phyloP scores from a whole-genome alignment of 1,284 basidiomycete genomes.

The Irpex sp. region DNA sequence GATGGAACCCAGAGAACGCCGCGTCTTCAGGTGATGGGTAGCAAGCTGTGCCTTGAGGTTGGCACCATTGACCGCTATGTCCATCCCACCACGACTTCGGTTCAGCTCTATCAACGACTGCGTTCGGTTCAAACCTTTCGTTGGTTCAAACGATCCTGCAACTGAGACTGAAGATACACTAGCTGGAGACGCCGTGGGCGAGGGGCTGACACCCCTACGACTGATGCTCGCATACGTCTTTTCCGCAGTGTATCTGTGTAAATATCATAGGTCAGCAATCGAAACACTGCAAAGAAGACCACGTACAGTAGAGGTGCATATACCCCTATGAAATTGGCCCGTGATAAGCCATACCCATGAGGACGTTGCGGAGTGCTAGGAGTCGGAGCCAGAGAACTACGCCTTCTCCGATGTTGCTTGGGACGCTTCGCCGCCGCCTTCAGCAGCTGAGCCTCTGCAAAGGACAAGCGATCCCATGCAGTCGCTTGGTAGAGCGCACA shows the following conservation, averaged over 20 bases:
- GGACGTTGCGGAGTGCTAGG: not conserved
- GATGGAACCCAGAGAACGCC: not conserved
- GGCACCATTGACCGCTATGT: slow-evolving; percentile 2
- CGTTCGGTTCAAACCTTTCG: not conserved
- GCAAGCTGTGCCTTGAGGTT: not conserved
- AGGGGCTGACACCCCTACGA: not conserved
- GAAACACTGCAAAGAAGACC: not conserved
- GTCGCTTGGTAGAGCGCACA: not conserved
- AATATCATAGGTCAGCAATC: not conserved
- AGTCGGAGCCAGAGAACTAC: not conserved
- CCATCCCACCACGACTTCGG: slow-evolving; percentile 4
- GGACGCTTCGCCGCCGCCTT: not conserved
- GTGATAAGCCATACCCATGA: not conserved
- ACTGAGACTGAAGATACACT: not conserved
- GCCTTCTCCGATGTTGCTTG: not conserved
- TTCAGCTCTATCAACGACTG: slow-evolving; percentile 2
- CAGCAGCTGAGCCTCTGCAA: not conserved
- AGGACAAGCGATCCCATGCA: not conserved
- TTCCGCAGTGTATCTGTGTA: not conserved
- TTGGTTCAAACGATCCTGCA: not conserved
- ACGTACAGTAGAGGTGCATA: not conserved
- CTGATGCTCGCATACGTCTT: not conserved
- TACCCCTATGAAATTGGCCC: not conserved
- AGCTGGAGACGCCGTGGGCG: not conserved
- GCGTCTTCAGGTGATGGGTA: not conserved